Conservation (phyloP, 345 rosid genomes). For the Eucalyptus coolabah region DNA sequence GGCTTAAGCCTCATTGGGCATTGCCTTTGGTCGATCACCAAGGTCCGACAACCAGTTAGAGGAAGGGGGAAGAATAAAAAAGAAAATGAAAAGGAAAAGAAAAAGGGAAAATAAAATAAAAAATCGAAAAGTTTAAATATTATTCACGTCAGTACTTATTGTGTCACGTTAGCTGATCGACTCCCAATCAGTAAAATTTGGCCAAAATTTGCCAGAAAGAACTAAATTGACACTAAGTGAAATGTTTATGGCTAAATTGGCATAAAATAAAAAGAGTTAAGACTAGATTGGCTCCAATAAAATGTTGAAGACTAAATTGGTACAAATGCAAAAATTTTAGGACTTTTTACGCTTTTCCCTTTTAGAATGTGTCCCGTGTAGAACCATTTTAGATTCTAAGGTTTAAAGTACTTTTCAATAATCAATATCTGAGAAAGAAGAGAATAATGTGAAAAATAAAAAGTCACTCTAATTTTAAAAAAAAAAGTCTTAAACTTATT, state of each 20-base stretch:
- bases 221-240: fast-evolving
- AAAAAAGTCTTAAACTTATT: no score
- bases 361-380: fast-evolving
- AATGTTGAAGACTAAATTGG: no score
- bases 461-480: neutral
- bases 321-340: fast-evolving
- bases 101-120: no score
- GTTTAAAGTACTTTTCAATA: neutral
- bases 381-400: neutral
- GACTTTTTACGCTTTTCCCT: no score
- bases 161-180: fast-evolving
- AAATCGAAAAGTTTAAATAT: fast-evolving
- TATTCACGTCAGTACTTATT: fast-evolving
- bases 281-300: no score
- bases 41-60: fast-evolving
- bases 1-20: fast-evolving
- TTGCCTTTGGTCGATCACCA: fast-evolving
- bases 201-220: fast-evolving
- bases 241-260: fast-evolving
- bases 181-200: fast-evolving
- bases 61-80: no score
- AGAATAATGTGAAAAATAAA: neutral
- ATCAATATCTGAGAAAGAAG: neutral
- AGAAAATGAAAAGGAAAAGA: no score
- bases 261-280: fast-evolving